Percentiles rank a stretch among this genome's conserved stretches.
Evolutionary conservation across 2,329 filamentous ascomycete species (phyloP).

Genomic region (Hypoxylon sp.): DNA sequence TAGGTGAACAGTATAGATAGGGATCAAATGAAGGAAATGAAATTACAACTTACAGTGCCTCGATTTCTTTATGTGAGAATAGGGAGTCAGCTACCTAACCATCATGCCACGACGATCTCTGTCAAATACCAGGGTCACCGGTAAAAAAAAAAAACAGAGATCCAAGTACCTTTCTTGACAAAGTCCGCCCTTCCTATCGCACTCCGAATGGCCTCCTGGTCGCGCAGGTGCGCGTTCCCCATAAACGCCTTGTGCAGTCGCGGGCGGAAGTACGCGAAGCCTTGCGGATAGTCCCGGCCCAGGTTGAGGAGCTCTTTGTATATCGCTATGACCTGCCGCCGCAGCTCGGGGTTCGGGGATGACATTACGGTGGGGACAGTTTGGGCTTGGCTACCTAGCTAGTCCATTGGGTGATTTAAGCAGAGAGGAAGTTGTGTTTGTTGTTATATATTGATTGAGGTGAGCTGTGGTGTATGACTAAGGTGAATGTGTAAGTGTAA

Average conservation of each 20-base stretch:
- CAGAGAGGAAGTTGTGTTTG: too few species aligned
- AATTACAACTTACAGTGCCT: slow-evolving; percentile 79
- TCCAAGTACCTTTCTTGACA: slow-evolving; percentile 93
- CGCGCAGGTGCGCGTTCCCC: slow-evolving; percentile 74
- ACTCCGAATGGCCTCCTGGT: slow-evolving; percentile 79
- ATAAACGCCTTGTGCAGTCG: slow-evolving; percentile 88
- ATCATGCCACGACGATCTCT: neutral
- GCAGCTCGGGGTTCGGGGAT: slow-evolving; percentile 67
- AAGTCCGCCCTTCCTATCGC: slow-evolving; percentile 84
- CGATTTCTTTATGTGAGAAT: slow-evolving; percentile 73
- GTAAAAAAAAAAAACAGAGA: neutral
- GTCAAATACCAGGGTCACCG: neutral
- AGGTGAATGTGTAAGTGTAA: slow-evolving; percentile 5
- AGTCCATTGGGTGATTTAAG: neutral
- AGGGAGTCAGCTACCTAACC: neutral
- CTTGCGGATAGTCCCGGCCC: slow-evolving; percentile 87
- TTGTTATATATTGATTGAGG: neutral
- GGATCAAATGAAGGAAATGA: neutral
- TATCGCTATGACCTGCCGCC: slow-evolving; percentile 82
- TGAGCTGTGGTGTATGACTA: neutral
- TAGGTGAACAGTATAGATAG: neutral
- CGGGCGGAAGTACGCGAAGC: slow-evolving; percentile 81
- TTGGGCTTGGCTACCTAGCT: neutral
- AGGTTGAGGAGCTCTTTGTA: slow-evolving; percentile 95
- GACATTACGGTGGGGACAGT: slow-evolving; percentile 48